Percentiles rank a stretch among this genome's conserved stretches.
Conservation (phyloP, 2,329 filamentous ascomycete species). For the Cadophora sp. region DNA sequence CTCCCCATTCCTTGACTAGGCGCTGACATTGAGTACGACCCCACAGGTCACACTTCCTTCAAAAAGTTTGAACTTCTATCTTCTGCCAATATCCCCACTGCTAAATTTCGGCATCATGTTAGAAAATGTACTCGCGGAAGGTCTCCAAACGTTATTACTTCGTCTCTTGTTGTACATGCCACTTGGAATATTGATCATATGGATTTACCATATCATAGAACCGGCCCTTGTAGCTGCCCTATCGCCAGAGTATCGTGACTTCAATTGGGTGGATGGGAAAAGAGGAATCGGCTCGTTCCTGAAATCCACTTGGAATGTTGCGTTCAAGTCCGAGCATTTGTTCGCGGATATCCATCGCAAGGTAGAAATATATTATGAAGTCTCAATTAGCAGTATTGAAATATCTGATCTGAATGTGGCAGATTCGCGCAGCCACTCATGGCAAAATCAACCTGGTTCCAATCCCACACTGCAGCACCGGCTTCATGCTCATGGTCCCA, state of each 20-base stretch:
- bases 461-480: slow-evolving; percentile 10
- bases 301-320: slow-evolving; percentile 3
- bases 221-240: slow-evolving; percentile 5
- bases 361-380: not conserved
- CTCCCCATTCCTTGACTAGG: not conserved
- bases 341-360: slow-evolving; percentile 11
- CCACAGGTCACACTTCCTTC: not conserved
- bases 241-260: slow-evolving; percentile 3
- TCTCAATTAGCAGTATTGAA: not conserved
- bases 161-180: not conserved
- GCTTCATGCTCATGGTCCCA: slow-evolving; percentile 15
- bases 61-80: not conserved
- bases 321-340: not conserved
- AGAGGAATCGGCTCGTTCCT: slow-evolving; percentile 8
- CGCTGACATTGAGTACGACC: not conserved
- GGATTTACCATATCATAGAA: not conserved
- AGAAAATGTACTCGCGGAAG: not conserved
- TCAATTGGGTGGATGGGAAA: slow-evolving; percentile 5
- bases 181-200: not conserved
- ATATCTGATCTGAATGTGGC: not conserved
- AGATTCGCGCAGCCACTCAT: slow-evolving; percentile 5
- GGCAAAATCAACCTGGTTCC: slow-evolving; percentile 7
- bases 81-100: not conserved
- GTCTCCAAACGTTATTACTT: not conserved
- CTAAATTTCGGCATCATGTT: not conserved